Evolutionary conservation across 495 filamentous ascomycete genomes (phyloP), one percentile per base, ranked within the genome.

Genomic region (Penicillium simplicissimum): DNA sequence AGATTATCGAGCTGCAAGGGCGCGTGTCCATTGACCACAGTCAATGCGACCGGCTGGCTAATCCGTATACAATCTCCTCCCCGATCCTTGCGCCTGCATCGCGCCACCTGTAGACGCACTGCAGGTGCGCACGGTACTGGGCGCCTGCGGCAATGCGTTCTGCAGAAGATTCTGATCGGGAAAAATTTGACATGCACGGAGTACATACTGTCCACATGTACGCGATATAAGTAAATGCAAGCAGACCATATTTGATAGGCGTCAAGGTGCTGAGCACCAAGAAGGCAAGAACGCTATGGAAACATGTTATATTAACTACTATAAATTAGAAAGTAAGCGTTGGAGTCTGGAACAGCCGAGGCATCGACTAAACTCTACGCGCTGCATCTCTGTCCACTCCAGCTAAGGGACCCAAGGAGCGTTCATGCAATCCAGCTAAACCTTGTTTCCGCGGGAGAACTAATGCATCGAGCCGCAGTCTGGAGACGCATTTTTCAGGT

Each of bases 381-480:
- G 25, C 43, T 38, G 40, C 58, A 49, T 33, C 45, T 40, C 19
- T 35, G 40, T 36, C 40, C 28, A 31, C 28, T 31, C 28, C 52
- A 53, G 43, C 58, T 45, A 40, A 1, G 48, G 45, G 52, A 42
- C 40, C 25, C 28, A 55, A 62, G 43, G 55, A 55, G 56, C 48
- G 71, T 72, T 74, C 71, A 70, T 74, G 67, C 71, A 67, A 64
- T 64, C 42, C 48, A 59, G 58, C 54, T 51, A 63, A 67, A 67
- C 61, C 63, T 65, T 67, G 62, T 69, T 52, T 69, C 25, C 14
- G 31, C 51, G 58, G 57, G 64, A 60, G 61, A 55, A 67, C 71
- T 74, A 74, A 74, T 74, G 71, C 71, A 74, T 68, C 69, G 57
- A 71, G 65, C 71, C 67, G 69, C 65, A 66, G 52, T 64, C 62